Evolutionary conservation across 1,284 basidiomycete genomes (phyloP), one percentile per base, ranked within the genome.

Genomic region (Pterulicium gracile): DNA sequence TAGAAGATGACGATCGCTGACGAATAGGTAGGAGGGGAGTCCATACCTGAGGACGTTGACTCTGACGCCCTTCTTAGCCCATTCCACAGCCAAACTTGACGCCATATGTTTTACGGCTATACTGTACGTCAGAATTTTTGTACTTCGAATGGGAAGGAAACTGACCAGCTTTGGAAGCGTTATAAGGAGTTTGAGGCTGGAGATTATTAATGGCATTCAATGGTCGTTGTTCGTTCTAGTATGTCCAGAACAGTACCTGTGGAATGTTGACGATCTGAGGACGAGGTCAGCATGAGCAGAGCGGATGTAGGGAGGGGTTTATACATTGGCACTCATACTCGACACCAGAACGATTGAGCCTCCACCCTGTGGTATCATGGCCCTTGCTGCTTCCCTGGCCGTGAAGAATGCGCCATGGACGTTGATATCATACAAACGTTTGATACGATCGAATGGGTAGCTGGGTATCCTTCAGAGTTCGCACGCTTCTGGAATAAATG

Each of bases 381-480:
- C 66, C 60, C 82, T 65, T 53, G 91, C 90, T 1, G 88, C 93
- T 64, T 97, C 92, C 21, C 93, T 81, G 2, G 95, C 94, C 23
- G 92, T 95, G 68, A 85, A 95, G 70, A 90, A 92, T 14, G 81
- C 77, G 45, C 92, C 93, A 61, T 95, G 89, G 47, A 98, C 86
- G 61, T 98, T 97, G 70, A 97, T 82, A 59, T 92, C 90, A 58
- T 88, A 87, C 46, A 98, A 69, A 41, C 80, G 79, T 61, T 82
- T 83, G 55, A 90, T 80, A 50, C 84, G 81, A 54, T 88, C 82
- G 49, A 81, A 78, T 2, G 92, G 91, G 67, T 95, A 90, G 48
- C 85, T 86, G 49, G 35, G 19, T n/a, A 50, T 42, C 21, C 20
- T 7, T 35, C 35, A n/a, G 45, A 41, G 53, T 15, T 18, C 46